These are phyloP conservation scores for Gelatoporia subvermispora DNA, from an alignment of 768 basidiomycete genomes.

Conservation along the genomic window DNA sequence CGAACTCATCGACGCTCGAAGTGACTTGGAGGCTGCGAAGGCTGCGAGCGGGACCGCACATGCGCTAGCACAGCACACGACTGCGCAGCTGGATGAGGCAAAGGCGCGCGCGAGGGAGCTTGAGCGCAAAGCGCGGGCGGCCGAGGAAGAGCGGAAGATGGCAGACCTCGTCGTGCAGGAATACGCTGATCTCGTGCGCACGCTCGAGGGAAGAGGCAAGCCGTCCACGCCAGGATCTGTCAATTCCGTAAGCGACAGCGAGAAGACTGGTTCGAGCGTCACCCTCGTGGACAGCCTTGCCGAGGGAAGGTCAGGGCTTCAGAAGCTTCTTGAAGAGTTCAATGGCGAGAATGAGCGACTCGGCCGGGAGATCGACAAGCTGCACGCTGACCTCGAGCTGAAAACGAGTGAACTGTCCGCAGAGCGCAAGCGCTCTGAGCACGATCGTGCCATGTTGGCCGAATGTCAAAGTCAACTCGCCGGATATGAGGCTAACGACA, in stretches of 20 bases:
- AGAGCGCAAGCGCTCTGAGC: conserved; percentile 37
- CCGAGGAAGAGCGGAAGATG: conserved; percentile 57
- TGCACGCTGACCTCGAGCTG: conserved; percentile 40
- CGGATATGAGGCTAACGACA: conserved; percentile 56
- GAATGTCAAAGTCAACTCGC: conserved; percentile 48
- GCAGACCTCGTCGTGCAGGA: conserved; percentile 63
- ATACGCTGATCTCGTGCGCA: conserved; percentile 71
- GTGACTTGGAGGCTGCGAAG: conserved; percentile 39
- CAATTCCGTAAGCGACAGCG: background rate
- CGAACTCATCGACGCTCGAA: conserved; percentile 39
- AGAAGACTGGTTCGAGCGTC: conserved; percentile 7
- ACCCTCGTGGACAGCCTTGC: conserved; percentile 29
- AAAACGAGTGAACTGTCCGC: conserved; percentile 40
- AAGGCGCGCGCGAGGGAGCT: conserved; percentile 46
- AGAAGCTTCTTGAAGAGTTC: conserved; percentile 46
- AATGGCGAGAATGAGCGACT: conserved; percentile 42
- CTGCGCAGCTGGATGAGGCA: conserved; percentile 50
- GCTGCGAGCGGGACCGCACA: conserved; percentile 47
- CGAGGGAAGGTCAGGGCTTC: conserved; percentile 45
- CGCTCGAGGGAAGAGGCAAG: conserved; percentile 46
- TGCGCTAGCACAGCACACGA: conserved; percentile 47
- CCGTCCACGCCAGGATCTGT: conserved; percentile 8
- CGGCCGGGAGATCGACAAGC: conserved; percentile 35
- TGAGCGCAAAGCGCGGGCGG: conserved; percentile 38
- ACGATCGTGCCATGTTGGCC: conserved; percentile 42